Percentiles rank a stretch among this genome's conserved stretches.
Evolutionary conservation across 148 eudicot genomes (phyloP).

Genomic region (Heliosperma pusillum): DNA sequence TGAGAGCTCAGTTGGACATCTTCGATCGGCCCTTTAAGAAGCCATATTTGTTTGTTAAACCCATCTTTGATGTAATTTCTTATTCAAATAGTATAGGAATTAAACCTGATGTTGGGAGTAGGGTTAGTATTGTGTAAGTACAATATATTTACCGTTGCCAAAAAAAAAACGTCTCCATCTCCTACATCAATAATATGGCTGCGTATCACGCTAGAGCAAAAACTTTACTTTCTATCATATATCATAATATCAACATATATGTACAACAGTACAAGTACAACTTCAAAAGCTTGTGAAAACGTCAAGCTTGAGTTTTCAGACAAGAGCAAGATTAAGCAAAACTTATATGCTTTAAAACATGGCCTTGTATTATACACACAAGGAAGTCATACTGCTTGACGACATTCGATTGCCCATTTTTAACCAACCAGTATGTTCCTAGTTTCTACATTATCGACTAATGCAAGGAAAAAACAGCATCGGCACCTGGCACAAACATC

Average conservation of each 20-base stretch:
- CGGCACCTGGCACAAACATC: slow-evolving; percentile 8
- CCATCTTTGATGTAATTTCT: too few species aligned
- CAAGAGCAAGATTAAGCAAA: slow-evolving; percentile 4
- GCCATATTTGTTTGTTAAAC: too few species aligned
- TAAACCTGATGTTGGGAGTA: too few species aligned
- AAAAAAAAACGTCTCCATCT: background rate
- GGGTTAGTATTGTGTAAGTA: too few species aligned
- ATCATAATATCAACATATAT: background rate
- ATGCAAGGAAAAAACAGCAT: slow-evolving; percentile 15
- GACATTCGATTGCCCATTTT: slow-evolving; percentile 2
- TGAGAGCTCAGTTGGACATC: too few species aligned
- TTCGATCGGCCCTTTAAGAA: too few species aligned
- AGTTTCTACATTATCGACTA: slow-evolving; percentile 7
- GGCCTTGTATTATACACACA: slow-evolving; percentile 13
- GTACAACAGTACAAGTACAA: slow-evolving; percentile 6
- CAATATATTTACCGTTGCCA: too few species aligned
- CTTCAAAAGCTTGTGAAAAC: background rate
- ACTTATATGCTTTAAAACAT: slow-evolving; percentile 2
- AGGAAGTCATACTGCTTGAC: slow-evolving; percentile 7
- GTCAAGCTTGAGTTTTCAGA: background rate
- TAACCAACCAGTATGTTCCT: slow-evolving; percentile 13
- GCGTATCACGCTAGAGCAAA: background rate
- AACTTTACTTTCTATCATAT: background rate
- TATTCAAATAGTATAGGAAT: too few species aligned
- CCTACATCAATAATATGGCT: background rate